Evolutionary conservation across 306 rosid genomes (phyloP).

Genomic region (Fragaria nilgerrensis): DNA sequence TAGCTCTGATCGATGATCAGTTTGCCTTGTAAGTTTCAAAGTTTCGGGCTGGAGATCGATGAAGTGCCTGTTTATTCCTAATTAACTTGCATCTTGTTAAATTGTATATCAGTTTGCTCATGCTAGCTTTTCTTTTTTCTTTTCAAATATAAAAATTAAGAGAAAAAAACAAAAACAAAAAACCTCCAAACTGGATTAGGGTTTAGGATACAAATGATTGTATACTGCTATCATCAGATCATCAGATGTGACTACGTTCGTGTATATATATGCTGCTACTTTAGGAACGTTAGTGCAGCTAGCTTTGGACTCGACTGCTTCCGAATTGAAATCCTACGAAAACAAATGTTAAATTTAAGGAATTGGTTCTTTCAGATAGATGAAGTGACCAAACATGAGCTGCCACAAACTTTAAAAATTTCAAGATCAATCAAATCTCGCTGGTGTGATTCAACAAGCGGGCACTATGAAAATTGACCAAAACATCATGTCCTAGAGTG

Average conservation of each 20-base stretch:
- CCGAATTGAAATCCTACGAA: neutral
- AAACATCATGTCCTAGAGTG: neutral
- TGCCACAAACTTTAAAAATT: neutral
- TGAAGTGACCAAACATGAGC: neutral
- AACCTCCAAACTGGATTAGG: no score
- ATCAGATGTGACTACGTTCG: no score
- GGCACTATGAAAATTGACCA: neutral
- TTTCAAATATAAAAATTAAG: neutral
- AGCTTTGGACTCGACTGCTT: neutral
- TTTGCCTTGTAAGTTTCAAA: neutral
- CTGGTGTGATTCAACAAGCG: neutral
- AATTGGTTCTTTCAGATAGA: neutral
- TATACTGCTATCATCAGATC: no score
- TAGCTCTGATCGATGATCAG: neutral
- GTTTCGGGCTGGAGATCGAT: neutral
- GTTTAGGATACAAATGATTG: no score
- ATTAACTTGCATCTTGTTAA: no score
- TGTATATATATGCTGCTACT: neutral
- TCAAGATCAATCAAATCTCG: neutral
- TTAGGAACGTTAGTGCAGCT: neutral
- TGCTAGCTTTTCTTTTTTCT: neutral
- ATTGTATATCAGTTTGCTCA: no score
- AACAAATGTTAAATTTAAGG: neutral
- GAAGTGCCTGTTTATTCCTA: no score
- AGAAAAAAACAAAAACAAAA: no score